These are phyloP conservation scores for Tulasnella sp. DNA, from an alignment of 768 basidiomycete species.

Conservation along the genomic window DNA sequence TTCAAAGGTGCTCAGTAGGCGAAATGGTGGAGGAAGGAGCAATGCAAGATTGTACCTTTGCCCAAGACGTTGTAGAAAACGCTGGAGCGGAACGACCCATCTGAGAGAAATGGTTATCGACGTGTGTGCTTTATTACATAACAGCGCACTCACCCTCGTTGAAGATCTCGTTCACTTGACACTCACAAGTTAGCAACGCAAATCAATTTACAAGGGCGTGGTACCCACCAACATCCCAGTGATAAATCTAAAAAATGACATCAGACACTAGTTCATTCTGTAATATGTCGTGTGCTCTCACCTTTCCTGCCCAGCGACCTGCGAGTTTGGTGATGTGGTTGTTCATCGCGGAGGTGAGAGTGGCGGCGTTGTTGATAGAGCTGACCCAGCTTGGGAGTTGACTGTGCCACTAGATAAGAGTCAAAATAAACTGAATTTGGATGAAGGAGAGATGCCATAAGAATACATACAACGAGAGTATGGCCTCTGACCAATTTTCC, in stretches of 20 bases:
- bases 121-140: too few species aligned
- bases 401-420: background rate
- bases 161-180: slow-evolving; percentile 36
- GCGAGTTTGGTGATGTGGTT: slow-evolving; percentile 16
- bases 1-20: background rate
- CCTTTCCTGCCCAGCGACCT: slow-evolving; percentile 16
- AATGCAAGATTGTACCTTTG: slow-evolving; percentile 17
- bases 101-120: too few species aligned
- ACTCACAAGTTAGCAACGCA: too few species aligned
- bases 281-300: too few species aligned
- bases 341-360: slow-evolving; percentile 16
- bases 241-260: too few species aligned
- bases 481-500: slow-evolving; percentile 11
- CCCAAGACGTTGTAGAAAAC: slow-evolving; percentile 34
- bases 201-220: too few species aligned
- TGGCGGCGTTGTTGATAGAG: slow-evolving; percentile 8
- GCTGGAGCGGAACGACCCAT: slow-evolving; percentile 35
- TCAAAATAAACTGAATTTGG: background rate
- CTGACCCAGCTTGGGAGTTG: slow-evolving; percentile 18
- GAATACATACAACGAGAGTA: background rate
- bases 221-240: slow-evolving; percentile 10
- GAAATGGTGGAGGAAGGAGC: background rate
- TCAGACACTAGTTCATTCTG: too few species aligned
- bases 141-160: too few species aligned
- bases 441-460: background rate